These are phyloP conservation scores for Fusarium pseudonygamai DNA, from an alignment of 2,329 filamentous ascomycete species.

Conservation along the genomic window DNA sequence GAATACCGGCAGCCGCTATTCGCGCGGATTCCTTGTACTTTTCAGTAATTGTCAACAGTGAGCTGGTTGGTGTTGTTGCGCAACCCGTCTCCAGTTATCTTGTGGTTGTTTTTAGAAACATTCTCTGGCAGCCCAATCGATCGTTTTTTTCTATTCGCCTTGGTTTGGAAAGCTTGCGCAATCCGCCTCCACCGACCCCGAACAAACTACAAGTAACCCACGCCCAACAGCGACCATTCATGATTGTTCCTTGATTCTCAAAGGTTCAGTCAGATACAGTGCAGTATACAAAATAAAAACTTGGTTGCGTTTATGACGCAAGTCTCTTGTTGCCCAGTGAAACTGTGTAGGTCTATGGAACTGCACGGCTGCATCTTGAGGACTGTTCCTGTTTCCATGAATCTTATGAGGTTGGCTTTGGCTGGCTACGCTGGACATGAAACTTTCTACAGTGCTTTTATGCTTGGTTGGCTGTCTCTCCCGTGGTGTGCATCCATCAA, in stretches of 20 bases:
- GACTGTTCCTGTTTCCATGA: not conserved
- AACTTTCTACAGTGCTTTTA: not conserved
- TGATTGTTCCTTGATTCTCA: conserved; percentile 7
- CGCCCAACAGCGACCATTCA: not conserved
- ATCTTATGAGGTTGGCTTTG: not conserved
- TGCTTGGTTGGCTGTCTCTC: not conserved
- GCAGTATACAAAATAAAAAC: conserved; percentile 8
- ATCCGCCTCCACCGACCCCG: conserved; percentile 29
- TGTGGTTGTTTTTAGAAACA: conserved; percentile 21
- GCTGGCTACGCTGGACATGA: not conserved
- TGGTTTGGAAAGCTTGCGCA: conserved; percentile 32
- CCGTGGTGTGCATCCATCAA: conserved; percentile 25
- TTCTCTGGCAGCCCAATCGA: not conserved
- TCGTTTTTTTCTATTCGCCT: conserved; percentile 1
- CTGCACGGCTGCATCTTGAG: not conserved
- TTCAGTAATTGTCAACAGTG: not conserved
- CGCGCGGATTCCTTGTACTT: conserved; percentile 1
- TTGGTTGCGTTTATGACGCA: conserved; percentile 22
- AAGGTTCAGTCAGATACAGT: conserved; percentile 2
- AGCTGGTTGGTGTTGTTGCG: not conserved
- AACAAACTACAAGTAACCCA: conserved; percentile 19
- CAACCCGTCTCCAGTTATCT: conserved; percentile 15
- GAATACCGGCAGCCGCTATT: conserved; percentile 14
- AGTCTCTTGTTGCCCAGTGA: conserved; percentile 7
- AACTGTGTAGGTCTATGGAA: not conserved